Base-by-base conservation (phyloP, 2,329 filamentous ascomycete genomes). In the Cladophialophora carrionii region DNA sequence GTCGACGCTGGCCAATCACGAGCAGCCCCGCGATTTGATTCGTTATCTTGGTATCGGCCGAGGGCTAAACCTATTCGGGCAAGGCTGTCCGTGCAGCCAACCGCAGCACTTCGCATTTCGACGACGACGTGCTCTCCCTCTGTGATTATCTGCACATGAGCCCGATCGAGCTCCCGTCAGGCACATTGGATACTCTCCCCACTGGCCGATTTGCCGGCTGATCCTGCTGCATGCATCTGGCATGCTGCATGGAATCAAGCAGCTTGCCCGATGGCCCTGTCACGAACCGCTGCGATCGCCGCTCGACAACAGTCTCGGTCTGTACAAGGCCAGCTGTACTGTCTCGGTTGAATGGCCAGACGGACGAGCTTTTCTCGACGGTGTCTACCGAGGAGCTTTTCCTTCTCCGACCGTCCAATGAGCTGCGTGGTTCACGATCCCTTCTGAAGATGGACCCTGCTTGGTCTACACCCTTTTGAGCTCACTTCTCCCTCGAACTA, bases 71-170 rank as follows among this genome's bases (percentile, higher is more conserved):
- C 59, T 7, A 9, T 55, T 67, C 31, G n/a, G 59, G 65, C 65
- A 67, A 67, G 65, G 62, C 62, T 63, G 65, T 67, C 65, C 65
- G 62, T 59, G 62, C 59, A 61, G 56, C 62, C 65, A 65, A 63
- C 62, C 65, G 62, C 54, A 4, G 31, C 12, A 20, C 34, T 61
- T 31, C 62, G 41, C 49, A 54, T 57, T 55, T 46, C 37, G 57
- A 60, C 57, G 57, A 43, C 37, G 37, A n/a, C 37, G 17, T 43
- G 37, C 37, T 7, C 17, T 43, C 4, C 17, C 17, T 43, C 4
- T 43, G n/a, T n/a, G n/a, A n/a, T 6, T 43, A 43, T 43, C 37
- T 43, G 6, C 37, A 29, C 26, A 29, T 3, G 26, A 29, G 26
- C 26, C 6, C 26, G 37, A 43, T 43, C 37, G 37, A n/a, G 5